These are phyloP conservation scores for Begonia loranthoides DNA, from an alignment of 306 rosid species.

Conservation along the genomic window DNA sequence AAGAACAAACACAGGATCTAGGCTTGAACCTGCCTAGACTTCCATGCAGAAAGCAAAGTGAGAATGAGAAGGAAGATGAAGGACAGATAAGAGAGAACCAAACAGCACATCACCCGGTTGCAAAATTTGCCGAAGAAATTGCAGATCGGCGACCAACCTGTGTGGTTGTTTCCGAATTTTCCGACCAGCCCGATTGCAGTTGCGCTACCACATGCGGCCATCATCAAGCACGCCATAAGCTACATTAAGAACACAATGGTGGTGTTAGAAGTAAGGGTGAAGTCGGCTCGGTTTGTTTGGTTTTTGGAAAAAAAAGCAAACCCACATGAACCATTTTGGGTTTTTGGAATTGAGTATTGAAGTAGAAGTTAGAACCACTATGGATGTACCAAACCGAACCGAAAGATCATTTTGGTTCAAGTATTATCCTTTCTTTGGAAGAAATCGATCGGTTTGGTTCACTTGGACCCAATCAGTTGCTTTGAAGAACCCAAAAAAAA, in stretches of 20 bases:
- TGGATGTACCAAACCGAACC: no score
- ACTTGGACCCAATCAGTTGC: no score
- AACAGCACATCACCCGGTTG: conserved; percentile 12
- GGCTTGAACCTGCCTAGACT: conserved; percentile 15
- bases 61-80: conserved; percentile 22
- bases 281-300: background rate
- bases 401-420: no score
- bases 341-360: no score
- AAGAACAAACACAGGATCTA: background rate
- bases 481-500: no score
- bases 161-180: conserved; percentile 28
- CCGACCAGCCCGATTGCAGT: conserved; percentile 42
- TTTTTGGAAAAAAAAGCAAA: background rate
- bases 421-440: no score
- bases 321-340: no score
- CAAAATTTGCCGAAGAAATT: conserved; percentile 27
- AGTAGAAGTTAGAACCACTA: no score
- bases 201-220: conserved; percentile 34
- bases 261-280: background rate
- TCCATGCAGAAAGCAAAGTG: conserved; percentile 23
- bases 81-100: conserved; percentile 34
- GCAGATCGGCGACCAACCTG: conserved; percentile 45
- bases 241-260: conserved; percentile 1
- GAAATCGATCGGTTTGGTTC: no score
- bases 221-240: conserved; percentile 22